Base-by-base conservation (phyloP, 2,329 filamentous ascomycete genomes). In the Penicillium sp. region DNA sequence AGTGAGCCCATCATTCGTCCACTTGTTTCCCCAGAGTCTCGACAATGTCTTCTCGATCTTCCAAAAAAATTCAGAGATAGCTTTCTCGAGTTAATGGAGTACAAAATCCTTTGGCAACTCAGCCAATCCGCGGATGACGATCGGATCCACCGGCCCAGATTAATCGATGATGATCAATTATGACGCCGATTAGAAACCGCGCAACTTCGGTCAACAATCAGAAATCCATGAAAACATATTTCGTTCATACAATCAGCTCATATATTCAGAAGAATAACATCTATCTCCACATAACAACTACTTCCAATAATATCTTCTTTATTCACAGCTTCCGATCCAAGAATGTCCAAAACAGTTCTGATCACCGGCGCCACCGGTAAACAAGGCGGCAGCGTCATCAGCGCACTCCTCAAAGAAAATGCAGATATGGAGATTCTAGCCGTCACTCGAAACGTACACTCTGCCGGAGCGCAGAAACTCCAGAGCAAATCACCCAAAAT, bases 401-500 rank as follows among this genome's bases (percentile, higher is more conserved):
- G 68, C 7, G 66, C 66, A 23, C 68, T 77, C 19, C 52, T 75
- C 27, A 45, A 53, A 14, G 50, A 66, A 21, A 64, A 69, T 26
- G 66, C 65, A 1, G 55, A 63, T 2, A 79, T 81, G 58, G 76
- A 80, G 13, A 83, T 88, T 52, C 77, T 86, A 16, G 87, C 86
- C 7, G 76, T 88, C 23, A 88, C 86, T 2, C 83, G 86, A 59
- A 79, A 88, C 64, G 64, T 79, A 0, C 67, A 72, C n/a, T 85
- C 83, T 0, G 49, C 72, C 0, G 78, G 78, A 1, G 83, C 85
- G 0, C 76, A 84, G 65, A 75, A 73, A 16, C 78, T 87, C 3
- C 65, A 72, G 2, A 57, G 72, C 10, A 74, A 78, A 55, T 78
- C 80, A 1, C 64, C 79, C 8, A 77, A 77, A 13, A 79, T 88